Evolutionary conservation across 768 basidiomycete species (phyloP), one percentile per base, ranked within the genome.

Genomic region (Termitomyces sp.): DNA sequence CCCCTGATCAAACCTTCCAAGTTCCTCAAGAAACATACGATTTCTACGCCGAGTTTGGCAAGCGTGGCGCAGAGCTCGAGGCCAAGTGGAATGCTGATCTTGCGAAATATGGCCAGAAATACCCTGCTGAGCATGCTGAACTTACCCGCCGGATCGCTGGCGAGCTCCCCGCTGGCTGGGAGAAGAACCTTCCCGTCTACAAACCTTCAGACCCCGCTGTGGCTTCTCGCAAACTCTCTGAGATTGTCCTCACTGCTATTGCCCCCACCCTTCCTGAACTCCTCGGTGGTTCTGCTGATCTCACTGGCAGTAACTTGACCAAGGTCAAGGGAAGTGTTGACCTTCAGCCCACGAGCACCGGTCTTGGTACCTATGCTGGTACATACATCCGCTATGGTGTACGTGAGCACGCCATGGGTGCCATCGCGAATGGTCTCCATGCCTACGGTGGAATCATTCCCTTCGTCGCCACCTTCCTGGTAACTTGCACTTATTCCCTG

Each of bases 351-450:
- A 89, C 90, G 19, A 85, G 79, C 75, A 95, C 92, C 19, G 85
- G 85, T 32, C 80, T 96, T 43, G 95, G 95, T 57, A 80, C 71
- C 58, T 96, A 94, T 73, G 74, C 84, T 56, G 95, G 95, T 52
- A 89, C 87, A 46, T 97, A 98, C 72, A 85, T 98, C 70, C 90
- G 95, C 54, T 98, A 90, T 76, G 95, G 95, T 83, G 94, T 98
- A 56, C 91, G 95, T 73, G 95, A 98, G 73, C 95, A 98, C 73
- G 95, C 80, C 63, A 98, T 97, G 95, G 91, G 89, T 65, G 95
- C 95, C 54, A 94, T 98, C 66, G 92, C 87, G 63, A 97, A 97
- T 71, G 95, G 95, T 69, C 71, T 95, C 60, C 72, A 79, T 60
- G 95, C 94, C 2, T 98, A 97, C 73, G 95, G 95, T 59, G 92